Base-by-base conservation (phyloP, 2,329 filamentous ascomycete species). In the Chrysoporthe cubensis region DNA sequence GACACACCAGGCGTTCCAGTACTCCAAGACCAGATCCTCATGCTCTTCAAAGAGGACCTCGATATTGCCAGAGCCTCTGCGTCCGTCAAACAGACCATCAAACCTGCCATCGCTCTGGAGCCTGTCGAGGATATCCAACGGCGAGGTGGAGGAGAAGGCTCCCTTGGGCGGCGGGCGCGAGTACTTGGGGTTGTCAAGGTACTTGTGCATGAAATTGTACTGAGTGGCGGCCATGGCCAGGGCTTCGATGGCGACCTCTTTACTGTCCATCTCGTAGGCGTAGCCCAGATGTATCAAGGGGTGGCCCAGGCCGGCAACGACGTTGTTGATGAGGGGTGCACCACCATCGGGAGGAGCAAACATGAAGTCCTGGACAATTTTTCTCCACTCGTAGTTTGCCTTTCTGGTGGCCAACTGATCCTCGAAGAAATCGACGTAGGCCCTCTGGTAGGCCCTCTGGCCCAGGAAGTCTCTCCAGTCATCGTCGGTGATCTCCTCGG, bases 221-320 rank as follows among this genome's bases (percentile, higher is more conserved):
- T 87, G 82, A 1, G 82, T 80, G 9, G 85, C 82, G 0, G 89
- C 83, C 70, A 97, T 83, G 0, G 88, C 89, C 0, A 99, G 84
- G 0, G 94, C 92, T 81, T 99, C 96, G 79, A 97, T 96, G 60
- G 90, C 94, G 26, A 98, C 77, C 71, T 96, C 95, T 68, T 90
- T 91, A 73, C 87, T 96, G 70, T 92, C 88, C 73, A 98, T 84
- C 81, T 99, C 95, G 75, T 91, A 95, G 11, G 94, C 96, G 76
- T 97, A 97, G n/a, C 89, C 94, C 2, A 99, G 85, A 75, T 98
- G 96, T 68, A 98, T 96, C n/a, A 98, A 83, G 1, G 95, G 92
- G 74, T 97, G 93, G 21, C 91, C 95, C 69, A 97, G 85, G 65
- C 93, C 93, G 57, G 90, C 86, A 65, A 96, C 88, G 50, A 97